A percentile compares a stretch with the other conserved stretches of the same genome.
phyloP scores from a whole-genome alignment of 305 asterid genomes.

The Stenogyne calaminthoides region DNA sequence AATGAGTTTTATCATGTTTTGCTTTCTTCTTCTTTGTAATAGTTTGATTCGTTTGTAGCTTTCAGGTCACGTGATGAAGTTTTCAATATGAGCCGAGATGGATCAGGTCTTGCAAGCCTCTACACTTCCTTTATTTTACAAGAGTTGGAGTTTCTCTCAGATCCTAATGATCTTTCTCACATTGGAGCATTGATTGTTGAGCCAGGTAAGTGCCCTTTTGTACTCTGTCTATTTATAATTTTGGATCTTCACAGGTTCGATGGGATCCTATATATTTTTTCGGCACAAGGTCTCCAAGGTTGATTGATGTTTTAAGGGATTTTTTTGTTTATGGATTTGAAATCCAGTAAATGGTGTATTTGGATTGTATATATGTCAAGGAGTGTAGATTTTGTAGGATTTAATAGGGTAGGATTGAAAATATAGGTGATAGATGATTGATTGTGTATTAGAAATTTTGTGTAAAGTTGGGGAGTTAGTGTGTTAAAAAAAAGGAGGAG shows the following conservation, averaged over 20 bases:
- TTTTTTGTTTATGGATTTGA: too few relatives aligned
- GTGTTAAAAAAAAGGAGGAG: too few relatives aligned
- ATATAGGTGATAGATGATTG: too few relatives aligned
- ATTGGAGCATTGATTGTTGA: slow-evolving; percentile 88
- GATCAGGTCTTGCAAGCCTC: slow-evolving; percentile 56
- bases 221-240: slow-evolving; percentile 3
- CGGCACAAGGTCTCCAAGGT: slow-evolving; percentile 14
- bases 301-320: not conserved
- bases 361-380: too few relatives aligned
- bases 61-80: slow-evolving; percentile 70
- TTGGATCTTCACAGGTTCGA: slow-evolving; percentile 11
- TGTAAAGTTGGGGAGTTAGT: too few relatives aligned
- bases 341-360: too few relatives aligned
- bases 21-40: slow-evolving; percentile 26
- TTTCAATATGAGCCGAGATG: slow-evolving; percentile 66
- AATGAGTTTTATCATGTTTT: not conserved
- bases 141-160: slow-evolving; percentile 44
- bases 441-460: too few relatives aligned
- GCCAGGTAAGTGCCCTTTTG: slow-evolving; percentile 66
- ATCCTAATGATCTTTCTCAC: slow-evolving; percentile 40
- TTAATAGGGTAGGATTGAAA: too few relatives aligned
- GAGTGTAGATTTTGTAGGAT: too few relatives aligned
- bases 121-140: slow-evolving; percentile 57
- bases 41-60: slow-evolving; percentile 51
- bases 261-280: not conserved